Evolutionary conservation across 305 asterid species (phyloP).

Genomic region (Rubia peregrina): DNA sequence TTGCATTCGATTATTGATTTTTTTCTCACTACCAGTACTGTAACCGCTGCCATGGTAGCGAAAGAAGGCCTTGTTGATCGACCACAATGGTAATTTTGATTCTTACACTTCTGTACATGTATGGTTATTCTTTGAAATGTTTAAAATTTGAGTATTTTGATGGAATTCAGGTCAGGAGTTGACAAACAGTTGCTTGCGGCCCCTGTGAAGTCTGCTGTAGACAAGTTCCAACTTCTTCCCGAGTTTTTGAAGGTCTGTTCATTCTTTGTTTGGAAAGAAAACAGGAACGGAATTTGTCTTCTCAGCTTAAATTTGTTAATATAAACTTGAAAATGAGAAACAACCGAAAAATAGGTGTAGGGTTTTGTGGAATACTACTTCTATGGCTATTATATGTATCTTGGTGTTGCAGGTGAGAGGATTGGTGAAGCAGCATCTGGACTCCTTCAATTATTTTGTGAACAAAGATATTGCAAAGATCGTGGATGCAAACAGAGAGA

Average conservation of each 20-base stretch:
- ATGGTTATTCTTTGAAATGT: not conserved
- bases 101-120: not conserved
- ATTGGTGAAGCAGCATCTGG: constrained; percentile 83
- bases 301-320: not conserved
- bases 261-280: not conserved
- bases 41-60: not conserved
- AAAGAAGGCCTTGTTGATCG: constrained; percentile 2
- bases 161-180: constrained; percentile 21
- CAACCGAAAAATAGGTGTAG: not conserved
- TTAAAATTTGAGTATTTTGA: not conserved
- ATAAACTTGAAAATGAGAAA: not conserved
- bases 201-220: constrained; percentile 49
- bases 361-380: not conserved
- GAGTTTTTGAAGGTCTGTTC: constrained; percentile 55
- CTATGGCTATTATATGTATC: too few species aligned
- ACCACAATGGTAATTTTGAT: constrained; percentile 4
- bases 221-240: constrained; percentile 54
- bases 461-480: constrained; percentile 57
- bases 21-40: too few species aligned
- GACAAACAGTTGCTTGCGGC: constrained; percentile 48
- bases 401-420: constrained; percentile 70
- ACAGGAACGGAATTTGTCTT: not conserved
- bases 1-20: too few species aligned
- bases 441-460: constrained; percentile 74
- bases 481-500: constrained; percentile 48